phyloP scores from a whole-genome alignment of 164 flowering plant species.

The Pachysandra terminalis region DNA sequence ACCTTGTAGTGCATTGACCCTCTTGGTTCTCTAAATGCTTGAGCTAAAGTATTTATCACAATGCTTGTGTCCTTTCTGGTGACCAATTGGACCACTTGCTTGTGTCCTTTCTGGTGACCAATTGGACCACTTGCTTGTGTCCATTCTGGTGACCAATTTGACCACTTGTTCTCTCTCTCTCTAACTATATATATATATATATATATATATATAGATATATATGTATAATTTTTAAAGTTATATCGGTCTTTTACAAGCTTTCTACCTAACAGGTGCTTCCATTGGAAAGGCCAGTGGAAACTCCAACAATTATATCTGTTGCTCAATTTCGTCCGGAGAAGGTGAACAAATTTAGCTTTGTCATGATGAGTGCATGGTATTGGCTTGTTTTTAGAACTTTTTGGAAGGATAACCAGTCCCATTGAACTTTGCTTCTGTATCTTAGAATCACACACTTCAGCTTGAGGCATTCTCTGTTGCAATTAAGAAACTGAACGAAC shows the following conservation, averaged over 20 bases:
- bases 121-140: too few relatives aligned
- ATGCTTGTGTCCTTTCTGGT: too few relatives aligned
- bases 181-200: too few relatives aligned
- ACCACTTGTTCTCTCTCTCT: too few relatives aligned
- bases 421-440: constrained; percentile 14
- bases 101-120: too few relatives aligned
- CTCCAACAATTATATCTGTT: constrained; percentile 68
- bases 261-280: constrained; percentile 60
- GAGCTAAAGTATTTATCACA: too few relatives aligned
- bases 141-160: too few relatives aligned
- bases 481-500: constrained; percentile 41
- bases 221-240: too few relatives aligned
- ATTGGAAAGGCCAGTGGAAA: constrained; percentile 48
- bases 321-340: constrained; percentile 99
- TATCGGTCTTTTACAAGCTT: constrained; percentile 9
- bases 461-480: constrained; percentile 87
- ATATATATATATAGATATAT: too few relatives aligned
- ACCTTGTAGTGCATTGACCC: too few relatives aligned
- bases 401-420: constrained; percentile 1
- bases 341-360: constrained; percentile 45
- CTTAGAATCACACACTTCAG: constrained; percentile 84
- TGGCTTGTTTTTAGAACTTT: constrained; percentile 11
- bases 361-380: background rate
- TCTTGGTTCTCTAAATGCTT: too few relatives aligned
- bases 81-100: too few relatives aligned